A percentile compares a stretch with the other conserved stretches of the same genome.
These are phyloP conservation scores for Diplocarpon mali DNA, from an alignment of 2,329 filamentous ascomycete species.

Conservation along the genomic window DNA sequence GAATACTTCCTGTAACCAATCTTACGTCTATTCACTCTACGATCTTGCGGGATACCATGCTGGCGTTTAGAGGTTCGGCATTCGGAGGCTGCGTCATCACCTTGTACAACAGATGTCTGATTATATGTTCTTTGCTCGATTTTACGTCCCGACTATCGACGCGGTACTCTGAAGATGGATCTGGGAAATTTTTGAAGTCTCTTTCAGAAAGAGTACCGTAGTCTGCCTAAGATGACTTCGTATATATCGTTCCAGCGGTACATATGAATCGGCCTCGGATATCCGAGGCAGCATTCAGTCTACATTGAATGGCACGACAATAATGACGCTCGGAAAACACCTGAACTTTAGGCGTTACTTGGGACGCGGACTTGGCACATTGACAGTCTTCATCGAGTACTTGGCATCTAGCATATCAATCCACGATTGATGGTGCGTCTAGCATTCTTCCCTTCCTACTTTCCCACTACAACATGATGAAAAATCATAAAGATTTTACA, in stretches of 20 bases:
- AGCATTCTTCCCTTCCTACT: background rate
- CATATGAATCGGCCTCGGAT: no score
- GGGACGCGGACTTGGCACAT: no score
- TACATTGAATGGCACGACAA: no score
- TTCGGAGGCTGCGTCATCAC: slow-evolving; percentile 5
- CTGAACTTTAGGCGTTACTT: no score
- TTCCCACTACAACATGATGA: background rate
- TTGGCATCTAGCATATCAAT: background rate
- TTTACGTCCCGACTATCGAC: background rate
- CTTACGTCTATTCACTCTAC: slow-evolving; percentile 2
- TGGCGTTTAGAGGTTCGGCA: slow-evolving; percentile 7
- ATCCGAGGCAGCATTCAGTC: no score
- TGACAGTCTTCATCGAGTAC: no score
- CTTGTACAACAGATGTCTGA: slow-evolving; percentile 8
- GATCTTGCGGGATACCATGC: slow-evolving; percentile 7
- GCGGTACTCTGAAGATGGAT: background rate
- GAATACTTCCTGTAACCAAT: slow-evolving; percentile 51
- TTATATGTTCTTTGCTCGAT: background rate
- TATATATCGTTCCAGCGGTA: no score
- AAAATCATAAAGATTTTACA: background rate
- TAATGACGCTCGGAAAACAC: no score
- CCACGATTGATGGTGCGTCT: background rate
- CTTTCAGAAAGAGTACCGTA: no score
- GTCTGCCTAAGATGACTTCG: no score
- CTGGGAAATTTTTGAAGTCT: background rate